Percentiles rank a stretch among this genome's conserved stretches.
phyloP scores from a whole-genome alignment of 768 basidiomycete genomes.

The Trametopsis cervina region DNA sequence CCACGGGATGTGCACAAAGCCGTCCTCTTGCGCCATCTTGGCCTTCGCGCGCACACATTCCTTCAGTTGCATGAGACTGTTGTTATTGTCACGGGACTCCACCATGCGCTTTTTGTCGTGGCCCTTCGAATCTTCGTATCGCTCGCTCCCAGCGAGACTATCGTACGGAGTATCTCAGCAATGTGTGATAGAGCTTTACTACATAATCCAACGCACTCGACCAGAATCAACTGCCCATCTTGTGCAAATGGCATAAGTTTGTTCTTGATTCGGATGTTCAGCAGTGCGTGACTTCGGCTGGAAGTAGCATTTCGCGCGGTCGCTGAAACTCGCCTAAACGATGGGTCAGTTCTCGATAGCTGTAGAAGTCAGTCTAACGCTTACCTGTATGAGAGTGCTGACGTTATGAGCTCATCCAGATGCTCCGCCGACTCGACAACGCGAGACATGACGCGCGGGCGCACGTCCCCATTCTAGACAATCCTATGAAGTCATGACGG shows the following conservation, averaged over 20 bases:
- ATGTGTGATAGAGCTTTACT: not conserved
- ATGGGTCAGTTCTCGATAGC: not conserved
- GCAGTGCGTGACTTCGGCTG: constrained; percentile 29
- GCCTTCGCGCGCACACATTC: constrained; percentile 32
- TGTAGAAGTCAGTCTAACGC: not conserved
- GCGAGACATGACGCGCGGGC: constrained; percentile 22
- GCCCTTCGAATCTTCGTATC: constrained; percentile 30
- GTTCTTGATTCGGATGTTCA: constrained; percentile 28
- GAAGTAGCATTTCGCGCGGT: constrained; percentile 26
- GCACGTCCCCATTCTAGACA: constrained; percentile 19
- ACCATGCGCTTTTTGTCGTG: constrained; percentile 31
- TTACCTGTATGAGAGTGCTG: constrained; percentile 15
- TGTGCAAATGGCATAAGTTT: constrained; percentile 27
- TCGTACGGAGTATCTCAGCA: not conserved
- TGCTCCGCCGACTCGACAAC: constrained; percentile 24
- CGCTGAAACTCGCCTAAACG: constrained; percentile 24
- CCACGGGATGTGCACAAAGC: constrained; percentile 32
- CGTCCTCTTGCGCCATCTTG: constrained; percentile 28
- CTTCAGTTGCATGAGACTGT: constrained; percentile 30
- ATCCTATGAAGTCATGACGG: not conserved
- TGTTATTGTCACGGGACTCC: constrained; percentile 30
- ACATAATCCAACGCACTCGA: constrained; percentile 21
- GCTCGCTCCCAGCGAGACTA: constrained; percentile 31
- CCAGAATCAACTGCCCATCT: constrained; percentile 29
- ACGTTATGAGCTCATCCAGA: constrained; percentile 26